These are phyloP conservation scores for Neurospora sublineolata DNA, from an alignment of 495 filamentous ascomycete species.

Conservation along the genomic window DNA sequence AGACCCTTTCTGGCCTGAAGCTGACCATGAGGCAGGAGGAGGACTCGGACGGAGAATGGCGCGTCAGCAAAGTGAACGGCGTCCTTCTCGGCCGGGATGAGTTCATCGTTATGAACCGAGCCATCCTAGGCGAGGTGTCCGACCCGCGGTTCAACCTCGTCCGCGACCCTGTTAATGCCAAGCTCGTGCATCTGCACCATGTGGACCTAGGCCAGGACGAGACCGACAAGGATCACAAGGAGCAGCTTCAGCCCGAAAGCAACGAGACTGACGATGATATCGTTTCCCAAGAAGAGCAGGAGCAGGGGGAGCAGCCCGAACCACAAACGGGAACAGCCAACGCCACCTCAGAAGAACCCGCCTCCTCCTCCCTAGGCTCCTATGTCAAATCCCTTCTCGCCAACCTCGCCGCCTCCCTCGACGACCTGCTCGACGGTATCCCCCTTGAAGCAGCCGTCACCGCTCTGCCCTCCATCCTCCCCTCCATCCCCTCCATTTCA, in stretches of 20 bases:
- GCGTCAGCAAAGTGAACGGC: conserved; percentile 68
- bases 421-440: conserved; percentile 8
- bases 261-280: not conserved
- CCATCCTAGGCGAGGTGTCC: conserved; percentile 60
- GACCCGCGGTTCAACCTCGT: conserved; percentile 78
- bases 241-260: not conserved
- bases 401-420: conserved; percentile 18
- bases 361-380: conserved; percentile 10
- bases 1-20: conserved; percentile 65
- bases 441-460: not conserved
- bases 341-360: not conserved
- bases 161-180: conserved; percentile 58
- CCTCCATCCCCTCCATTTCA: conserved; percentile 3
- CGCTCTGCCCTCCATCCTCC: not conserved
- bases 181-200: conserved; percentile 42
- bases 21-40: conserved; percentile 68
- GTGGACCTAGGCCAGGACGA: conserved; percentile 41
- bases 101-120: conserved; percentile 68
- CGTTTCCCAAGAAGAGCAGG: not conserved
- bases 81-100: conserved; percentile 80
- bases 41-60: conserved; percentile 35
- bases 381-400: conserved; percentile 30
- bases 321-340: not conserved
- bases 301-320: not conserved
- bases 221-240: conserved; percentile 9